phyloP scores from a whole-genome alignment of 2,329 filamentous ascomycete genomes.

The Penicillium sp. region DNA sequence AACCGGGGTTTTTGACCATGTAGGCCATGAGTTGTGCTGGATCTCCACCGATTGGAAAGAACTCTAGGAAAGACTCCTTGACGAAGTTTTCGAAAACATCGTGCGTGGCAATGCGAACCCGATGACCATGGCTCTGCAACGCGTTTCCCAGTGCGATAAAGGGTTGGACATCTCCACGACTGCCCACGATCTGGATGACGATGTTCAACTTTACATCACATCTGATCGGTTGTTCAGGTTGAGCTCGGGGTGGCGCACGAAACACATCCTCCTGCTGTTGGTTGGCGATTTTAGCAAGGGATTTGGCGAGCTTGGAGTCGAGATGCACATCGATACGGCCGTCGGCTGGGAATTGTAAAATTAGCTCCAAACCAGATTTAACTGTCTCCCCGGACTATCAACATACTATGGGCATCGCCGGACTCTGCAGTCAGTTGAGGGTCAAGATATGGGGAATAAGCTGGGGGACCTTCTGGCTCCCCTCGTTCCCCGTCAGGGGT shows the following conservation, averaged over 20 bases:
- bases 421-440: slow-evolving; percentile 18
- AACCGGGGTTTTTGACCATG: slow-evolving; percentile 53
- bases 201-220: slow-evolving; percentile 49
- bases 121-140: slow-evolving; percentile 54
- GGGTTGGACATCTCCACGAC: slow-evolving; percentile 60
- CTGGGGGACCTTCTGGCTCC: slow-evolving; percentile 2
- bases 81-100: slow-evolving; percentile 58
- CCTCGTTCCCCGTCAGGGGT: slow-evolving; percentile 1
- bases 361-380: not conserved
- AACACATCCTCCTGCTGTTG: slow-evolving; percentile 20
- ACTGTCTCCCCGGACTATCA: not conserved
- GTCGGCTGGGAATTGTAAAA: slow-evolving; percentile 12
- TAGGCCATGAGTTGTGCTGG: slow-evolving; percentile 56
- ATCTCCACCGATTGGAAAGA: slow-evolving; percentile 61
- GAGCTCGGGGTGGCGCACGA: slow-evolving; percentile 20
- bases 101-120: slow-evolving; percentile 61
- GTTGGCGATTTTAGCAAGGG: slow-evolving; percentile 26
- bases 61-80: slow-evolving; percentile 55
- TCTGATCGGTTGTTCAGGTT: not conserved
- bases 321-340: slow-evolving; percentile 29
- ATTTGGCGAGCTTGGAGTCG: slow-evolving; percentile 27
- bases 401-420: slow-evolving; percentile 16
- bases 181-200: slow-evolving; percentile 61
- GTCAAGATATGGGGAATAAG: slow-evolving; percentile 16
- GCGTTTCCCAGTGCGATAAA: slow-evolving; percentile 60